Evolutionary conservation across 345 rosid genomes (phyloP).

Genomic region (Gossypium raimondii): DNA sequence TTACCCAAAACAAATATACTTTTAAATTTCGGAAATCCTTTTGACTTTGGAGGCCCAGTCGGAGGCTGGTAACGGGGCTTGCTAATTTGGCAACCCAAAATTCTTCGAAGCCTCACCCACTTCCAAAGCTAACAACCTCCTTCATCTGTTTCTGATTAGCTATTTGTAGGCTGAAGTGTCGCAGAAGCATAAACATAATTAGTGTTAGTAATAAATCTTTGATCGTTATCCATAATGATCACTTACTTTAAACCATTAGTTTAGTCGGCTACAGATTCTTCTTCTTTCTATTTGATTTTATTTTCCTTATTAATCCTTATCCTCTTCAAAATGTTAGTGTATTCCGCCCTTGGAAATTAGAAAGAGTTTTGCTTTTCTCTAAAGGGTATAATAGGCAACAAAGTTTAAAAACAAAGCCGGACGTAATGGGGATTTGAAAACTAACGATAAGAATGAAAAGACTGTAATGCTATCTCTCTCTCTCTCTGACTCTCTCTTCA

Average conservation of each 20-base stretch:
- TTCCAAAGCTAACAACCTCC: background rate
- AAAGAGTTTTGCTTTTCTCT: background rate
- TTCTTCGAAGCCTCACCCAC: background rate
- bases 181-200: too few relatives aligned
- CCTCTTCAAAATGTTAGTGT: background rate
- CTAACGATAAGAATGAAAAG: background rate
- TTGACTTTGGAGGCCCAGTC: background rate
- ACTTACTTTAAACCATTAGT: background rate
- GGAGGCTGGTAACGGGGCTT: background rate
- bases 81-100: background rate
- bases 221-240: conserved; percentile 6
- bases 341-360: background rate
- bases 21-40: too few relatives aligned
- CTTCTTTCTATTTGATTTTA: too few relatives aligned
- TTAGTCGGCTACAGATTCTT: background rate
- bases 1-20: too few relatives aligned
- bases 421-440: conserved; percentile 7
- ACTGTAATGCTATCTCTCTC: background rate
- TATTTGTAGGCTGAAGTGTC: too few relatives aligned
- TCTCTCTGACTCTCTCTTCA: background rate
- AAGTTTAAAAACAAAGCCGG: background rate
- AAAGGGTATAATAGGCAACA: conserved; percentile 2
- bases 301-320: background rate
- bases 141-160: too few relatives aligned
- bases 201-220: too few relatives aligned